Evolutionary conservation across 2,329 filamentous ascomycete genomes (phyloP), one percentile per base, ranked within the genome.

Genomic region (Fusarium sp.): DNA sequence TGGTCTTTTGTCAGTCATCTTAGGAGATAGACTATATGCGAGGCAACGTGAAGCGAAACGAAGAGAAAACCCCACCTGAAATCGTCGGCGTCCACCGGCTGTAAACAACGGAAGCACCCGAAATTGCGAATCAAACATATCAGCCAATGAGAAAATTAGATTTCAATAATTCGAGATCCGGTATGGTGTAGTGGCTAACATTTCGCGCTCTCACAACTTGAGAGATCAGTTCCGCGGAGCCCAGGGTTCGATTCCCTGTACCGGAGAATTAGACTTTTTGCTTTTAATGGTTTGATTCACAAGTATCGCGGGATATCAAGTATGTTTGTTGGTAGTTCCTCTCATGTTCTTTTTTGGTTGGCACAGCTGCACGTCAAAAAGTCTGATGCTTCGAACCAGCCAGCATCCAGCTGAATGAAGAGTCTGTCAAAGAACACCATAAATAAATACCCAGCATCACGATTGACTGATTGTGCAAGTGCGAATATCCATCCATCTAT

Each of bases 141-240:
- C 9, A 15, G 9, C 33, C 13, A 42, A 21, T 29, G 27, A 6
- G 3, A 2, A 11, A 3, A 1, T 4, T 3, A 0, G 4, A 6
- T 2, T 3, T 25, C 5, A 53, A 35, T 15, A 35, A 46, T 33
- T 41, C 15, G 39, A 25, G 13, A 64, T 74, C 73, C 73, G 73
- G 73, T 75, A 75, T 75, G 74, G 73, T 75, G 73, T 75, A 75
- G 72, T 75, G 73, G 73, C 73, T 72, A 75, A 75, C 73, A 75
- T 75, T 75, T 75, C 72, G 69, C 73, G 73, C 73, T 75, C 60
- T 75, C 73, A 75, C 47, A 63, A 71, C 53, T n/a, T 74, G 69
- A 69, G 72, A 58, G 71, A 71, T 52, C 15, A 47, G 49, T 48
- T 58, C 68, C 70, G 66, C 68, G 68, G 70, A 70, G 70, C 70